Evolutionary conservation across 2,329 filamentous ascomycete genomes (phyloP), one percentile per base, ranked within the genome.

Genomic region (Rhynchosporium graminicola): DNA sequence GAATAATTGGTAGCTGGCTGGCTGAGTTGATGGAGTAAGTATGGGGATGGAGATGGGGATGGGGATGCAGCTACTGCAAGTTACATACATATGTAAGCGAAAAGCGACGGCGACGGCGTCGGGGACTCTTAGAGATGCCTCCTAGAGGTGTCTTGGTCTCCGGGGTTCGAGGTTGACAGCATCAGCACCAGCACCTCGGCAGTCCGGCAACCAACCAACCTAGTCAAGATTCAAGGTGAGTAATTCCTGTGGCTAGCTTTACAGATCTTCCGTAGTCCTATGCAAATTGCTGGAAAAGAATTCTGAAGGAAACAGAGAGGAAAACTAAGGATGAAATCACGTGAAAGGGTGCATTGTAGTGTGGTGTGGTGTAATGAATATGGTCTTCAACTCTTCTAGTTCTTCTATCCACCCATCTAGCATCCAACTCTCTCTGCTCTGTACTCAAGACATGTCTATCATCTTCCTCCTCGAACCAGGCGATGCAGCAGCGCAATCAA

Each of bases 401-500:
- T 28, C 7, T 38, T 52, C 50, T 52, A 1, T 54, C 51, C 40
- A 46, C 28, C 43, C 43, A 46, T 28, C 43, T 46, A 8, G 15
- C 42, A n/a, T 7, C 15, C 4, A 46, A 46, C 13, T 46, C n/a
- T 20, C 43, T 46, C 43, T 46, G 20, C 43, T 46, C 43, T 46
- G 20, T 20, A 46, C n/a, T 45, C 43, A 36, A 36, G 42, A 43
- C 42, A 43, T 43, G 12, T 43, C 42, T 43, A 13, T 10, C 7
- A 15, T 43, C 6, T 43, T 12, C 4, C 42, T 50, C 29, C 33
- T 28, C 47, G 15, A 36, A 52, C 38, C 26, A 26, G 56, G 56
- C 56, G 56, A 58, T 58, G 56, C 56, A 58, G 56, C 29, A 45
- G 20, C 20, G 20, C 20, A 43, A 58, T 58, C 56, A 36, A 58